Conservation (phyloP, 2,329 filamentous ascomycete genomes). For the Achaetomium macrosporum region DNA sequence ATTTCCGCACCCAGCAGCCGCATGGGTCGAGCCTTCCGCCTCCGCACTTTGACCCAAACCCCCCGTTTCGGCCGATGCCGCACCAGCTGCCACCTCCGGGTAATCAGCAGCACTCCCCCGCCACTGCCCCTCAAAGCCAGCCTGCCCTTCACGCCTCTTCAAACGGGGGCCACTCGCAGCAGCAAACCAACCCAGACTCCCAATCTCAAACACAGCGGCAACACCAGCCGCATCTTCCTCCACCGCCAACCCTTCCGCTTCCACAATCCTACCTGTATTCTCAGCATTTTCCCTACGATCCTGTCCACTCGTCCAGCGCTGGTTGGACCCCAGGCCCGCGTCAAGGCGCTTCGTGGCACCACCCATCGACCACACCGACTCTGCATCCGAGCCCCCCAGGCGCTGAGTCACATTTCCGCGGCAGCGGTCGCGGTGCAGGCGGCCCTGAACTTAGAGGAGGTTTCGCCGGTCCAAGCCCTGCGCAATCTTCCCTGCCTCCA, state of each 20-base stretch:
- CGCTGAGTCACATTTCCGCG: slow-evolving; percentile 6
- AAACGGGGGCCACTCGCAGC: background rate
- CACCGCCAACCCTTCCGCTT: slow-evolving; percentile 4
- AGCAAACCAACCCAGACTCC: slow-evolving; percentile 3
- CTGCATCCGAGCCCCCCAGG: background rate
- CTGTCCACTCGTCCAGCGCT: slow-evolving; percentile 3
- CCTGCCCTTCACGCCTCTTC: background rate
- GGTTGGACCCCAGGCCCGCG: slow-evolving; percentile 1
- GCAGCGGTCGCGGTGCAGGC: background rate
- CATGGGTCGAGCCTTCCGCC: slow-evolving; percentile 17
- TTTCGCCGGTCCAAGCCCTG: background rate
- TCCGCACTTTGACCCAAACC: slow-evolving; percentile 9
- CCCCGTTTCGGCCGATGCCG: slow-evolving; percentile 7
- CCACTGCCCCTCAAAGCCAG: background rate
- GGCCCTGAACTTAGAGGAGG: background rate
- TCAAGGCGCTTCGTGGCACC: background rate
- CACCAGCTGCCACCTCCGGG: slow-evolving; percentile 10
- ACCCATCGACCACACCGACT: background rate
- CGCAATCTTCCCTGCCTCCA: slow-evolving; percentile 4
- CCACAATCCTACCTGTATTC: slow-evolving; percentile 4
- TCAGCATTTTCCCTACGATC: slow-evolving; percentile 8
- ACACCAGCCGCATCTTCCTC: slow-evolving; percentile 1
- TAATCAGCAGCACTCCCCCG: background rate
- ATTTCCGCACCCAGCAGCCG: slow-evolving; percentile 4
- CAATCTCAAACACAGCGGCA: slow-evolving; percentile 2